Conservation (phyloP, 1,284 basidiomycete genomes). For the Tilletia indica region DNA sequence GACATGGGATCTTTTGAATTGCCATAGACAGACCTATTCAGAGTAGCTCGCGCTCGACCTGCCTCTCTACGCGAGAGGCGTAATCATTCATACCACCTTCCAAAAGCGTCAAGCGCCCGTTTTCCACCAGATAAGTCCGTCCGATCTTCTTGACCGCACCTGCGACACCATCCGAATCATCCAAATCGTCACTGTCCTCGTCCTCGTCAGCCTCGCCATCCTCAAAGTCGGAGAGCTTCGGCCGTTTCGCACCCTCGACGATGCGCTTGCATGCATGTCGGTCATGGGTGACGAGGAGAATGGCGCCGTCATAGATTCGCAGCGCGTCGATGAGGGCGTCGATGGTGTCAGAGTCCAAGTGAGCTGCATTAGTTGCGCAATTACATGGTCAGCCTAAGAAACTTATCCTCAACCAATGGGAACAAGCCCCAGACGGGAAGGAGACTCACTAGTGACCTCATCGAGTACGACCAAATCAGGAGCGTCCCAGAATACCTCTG, state of each 20-base stretch:
- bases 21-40: neutral
- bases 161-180: neutral
- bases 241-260: constrained; percentile 29
- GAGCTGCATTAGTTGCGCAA: constrained; percentile 59
- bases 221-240: constrained; percentile 32
- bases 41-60: constrained; percentile 6
- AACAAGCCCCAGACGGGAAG: neutral
- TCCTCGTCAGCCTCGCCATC: constrained; percentile 45
- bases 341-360: constrained; percentile 69
- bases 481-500: constrained; percentile 38
- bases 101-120: constrained; percentile 58
- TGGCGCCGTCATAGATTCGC: constrained; percentile 63
- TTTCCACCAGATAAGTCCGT: constrained; percentile 59
- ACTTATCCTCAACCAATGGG: too few species aligned
- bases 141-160: constrained; percentile 49
- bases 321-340: constrained; percentile 65
- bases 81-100: constrained; percentile 59
- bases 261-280: constrained; percentile 57
- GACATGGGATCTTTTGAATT: too few species aligned
- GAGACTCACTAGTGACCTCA: constrained; percentile 37
- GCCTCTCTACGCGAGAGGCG: constrained; percentile 28
- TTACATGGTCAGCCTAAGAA: neutral
- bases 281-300: constrained; percentile 71
- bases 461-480: constrained; percentile 42
- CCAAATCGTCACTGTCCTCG: constrained; percentile 26